Conservation (phyloP, 1,284 basidiomycete species). For the Omphalotus olearius region DNA sequence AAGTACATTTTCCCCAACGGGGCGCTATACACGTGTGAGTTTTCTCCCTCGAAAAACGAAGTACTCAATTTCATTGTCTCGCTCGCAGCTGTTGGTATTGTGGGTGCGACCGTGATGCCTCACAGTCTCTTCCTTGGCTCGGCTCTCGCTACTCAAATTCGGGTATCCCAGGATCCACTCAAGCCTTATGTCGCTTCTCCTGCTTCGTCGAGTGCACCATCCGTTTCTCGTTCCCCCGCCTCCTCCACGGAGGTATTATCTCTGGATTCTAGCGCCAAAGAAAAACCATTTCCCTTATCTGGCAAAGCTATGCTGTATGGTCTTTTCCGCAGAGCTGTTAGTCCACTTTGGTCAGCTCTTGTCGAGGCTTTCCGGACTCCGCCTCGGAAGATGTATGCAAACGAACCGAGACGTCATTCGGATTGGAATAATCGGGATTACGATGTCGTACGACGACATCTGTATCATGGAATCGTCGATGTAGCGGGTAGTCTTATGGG, state of each 20-base stretch:
- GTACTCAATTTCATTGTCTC: not conserved
- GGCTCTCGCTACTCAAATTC: conserved; percentile 15
- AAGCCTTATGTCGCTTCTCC: too few relatives aligned
- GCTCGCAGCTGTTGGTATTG: conserved; percentile 13
- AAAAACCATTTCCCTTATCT: too few relatives aligned
- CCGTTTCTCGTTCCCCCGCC: too few relatives aligned
- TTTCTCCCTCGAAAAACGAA: too few relatives aligned
- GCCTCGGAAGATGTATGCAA: conserved; percentile 8
- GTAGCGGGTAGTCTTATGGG: conserved; percentile 66
- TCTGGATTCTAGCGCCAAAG: too few relatives aligned
- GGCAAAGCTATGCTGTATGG: too few relatives aligned
- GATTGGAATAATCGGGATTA: conserved; percentile 65
- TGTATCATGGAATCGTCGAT: conserved; percentile 74
- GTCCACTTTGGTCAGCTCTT: too few relatives aligned
- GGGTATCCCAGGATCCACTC: not conserved
- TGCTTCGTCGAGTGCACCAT: too few relatives aligned
- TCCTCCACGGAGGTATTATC: too few relatives aligned
- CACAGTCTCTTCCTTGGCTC: conserved; percentile 17
- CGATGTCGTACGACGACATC: conserved; percentile 68
- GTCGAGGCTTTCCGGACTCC: not conserved
- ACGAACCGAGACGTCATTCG: conserved; percentile 35
- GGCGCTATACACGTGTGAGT: conserved; percentile 14
- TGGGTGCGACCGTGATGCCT: conserved; percentile 17
- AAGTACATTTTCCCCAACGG: conserved; percentile 16
- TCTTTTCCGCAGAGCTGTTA: too few relatives aligned